Conservation (phyloP, 768 basidiomycete genomes). For the Boletus bicolor region DNA sequence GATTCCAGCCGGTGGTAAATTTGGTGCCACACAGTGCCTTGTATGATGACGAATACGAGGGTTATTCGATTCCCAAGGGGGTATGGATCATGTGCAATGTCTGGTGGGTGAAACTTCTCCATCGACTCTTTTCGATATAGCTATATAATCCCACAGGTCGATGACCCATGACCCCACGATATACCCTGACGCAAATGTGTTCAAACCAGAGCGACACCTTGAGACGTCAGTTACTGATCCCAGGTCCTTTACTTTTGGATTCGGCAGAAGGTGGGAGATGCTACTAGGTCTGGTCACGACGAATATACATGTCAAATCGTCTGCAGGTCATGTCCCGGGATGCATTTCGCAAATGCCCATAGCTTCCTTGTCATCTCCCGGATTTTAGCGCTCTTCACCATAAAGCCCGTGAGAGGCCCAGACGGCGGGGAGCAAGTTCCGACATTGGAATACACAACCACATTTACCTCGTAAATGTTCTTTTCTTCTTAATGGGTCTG, state of each 20-base stretch:
- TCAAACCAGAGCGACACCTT: conserved; percentile 30
- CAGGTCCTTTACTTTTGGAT: conserved; percentile 16
- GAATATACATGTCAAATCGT: background rate
- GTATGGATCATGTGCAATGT: conserved; percentile 15
- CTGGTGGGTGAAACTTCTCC: background rate
- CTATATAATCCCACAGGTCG: conserved; percentile 19
- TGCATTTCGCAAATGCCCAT: conserved; percentile 19
- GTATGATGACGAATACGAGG: conserved; percentile 9
- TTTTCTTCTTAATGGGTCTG: background rate
- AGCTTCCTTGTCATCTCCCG: conserved; percentile 21
- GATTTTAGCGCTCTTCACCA: conserved; percentile 24
- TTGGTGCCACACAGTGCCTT: conserved; percentile 17
- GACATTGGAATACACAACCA: background rate
- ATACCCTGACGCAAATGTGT: conserved; percentile 29
- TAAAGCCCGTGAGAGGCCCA: conserved; percentile 13
- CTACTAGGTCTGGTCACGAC: background rate
- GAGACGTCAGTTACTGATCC: conserved; percentile 17
- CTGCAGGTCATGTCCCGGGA: conserved; percentile 15
- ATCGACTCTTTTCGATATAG: background rate
- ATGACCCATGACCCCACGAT: conserved; percentile 31
- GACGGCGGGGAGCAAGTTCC: conserved; percentile 12
- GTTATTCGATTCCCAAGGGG: conserved; percentile 10
- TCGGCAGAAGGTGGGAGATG: conserved; percentile 15
- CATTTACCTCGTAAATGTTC: conserved; percentile 2
- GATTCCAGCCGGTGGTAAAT: conserved; percentile 17